Conservation (phyloP, 495 filamentous ascomycete genomes). For the Aspergillus baeticus region DNA sequence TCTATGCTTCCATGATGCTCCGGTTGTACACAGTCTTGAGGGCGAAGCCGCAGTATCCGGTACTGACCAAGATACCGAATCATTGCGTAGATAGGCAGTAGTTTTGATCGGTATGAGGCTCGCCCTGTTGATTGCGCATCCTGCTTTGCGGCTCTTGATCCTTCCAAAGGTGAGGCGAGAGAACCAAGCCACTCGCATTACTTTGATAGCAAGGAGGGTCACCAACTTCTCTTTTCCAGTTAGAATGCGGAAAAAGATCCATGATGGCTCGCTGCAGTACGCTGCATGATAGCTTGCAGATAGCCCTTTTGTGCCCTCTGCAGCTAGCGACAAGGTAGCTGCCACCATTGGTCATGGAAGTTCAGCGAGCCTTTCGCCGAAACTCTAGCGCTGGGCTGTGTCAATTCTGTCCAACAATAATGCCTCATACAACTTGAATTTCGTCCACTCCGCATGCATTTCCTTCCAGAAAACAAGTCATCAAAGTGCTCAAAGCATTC, state of each 20-base stretch:
- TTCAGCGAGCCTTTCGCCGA: background rate
- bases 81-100: constrained; percentile 2
- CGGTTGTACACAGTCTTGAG: background rate
- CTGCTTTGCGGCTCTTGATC: constrained; percentile 1
- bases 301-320: background rate
- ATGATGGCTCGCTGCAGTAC: background rate
- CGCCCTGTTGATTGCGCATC: background rate
- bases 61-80: background rate
- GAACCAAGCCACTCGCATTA: constrained; percentile 6
- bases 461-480: background rate
- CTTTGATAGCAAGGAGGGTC: background rate
- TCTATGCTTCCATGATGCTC: background rate
- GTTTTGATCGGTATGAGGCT: background rate
- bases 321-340: background rate
- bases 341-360: too few species aligned
- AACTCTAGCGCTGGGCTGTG: constrained; percentile 1
- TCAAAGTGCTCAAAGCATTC: background rate
- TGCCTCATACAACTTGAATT: background rate
- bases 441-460: background rate
- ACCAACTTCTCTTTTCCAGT: background rate
- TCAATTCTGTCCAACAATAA: background rate
- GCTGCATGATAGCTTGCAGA: background rate
- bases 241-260: background rate
- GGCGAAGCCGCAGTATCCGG: background rate
- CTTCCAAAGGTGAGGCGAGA: constrained; percentile 5